Base-by-base conservation (phyloP, 306 rosid genomes). In the Citrullus mucosospermus region DNA sequence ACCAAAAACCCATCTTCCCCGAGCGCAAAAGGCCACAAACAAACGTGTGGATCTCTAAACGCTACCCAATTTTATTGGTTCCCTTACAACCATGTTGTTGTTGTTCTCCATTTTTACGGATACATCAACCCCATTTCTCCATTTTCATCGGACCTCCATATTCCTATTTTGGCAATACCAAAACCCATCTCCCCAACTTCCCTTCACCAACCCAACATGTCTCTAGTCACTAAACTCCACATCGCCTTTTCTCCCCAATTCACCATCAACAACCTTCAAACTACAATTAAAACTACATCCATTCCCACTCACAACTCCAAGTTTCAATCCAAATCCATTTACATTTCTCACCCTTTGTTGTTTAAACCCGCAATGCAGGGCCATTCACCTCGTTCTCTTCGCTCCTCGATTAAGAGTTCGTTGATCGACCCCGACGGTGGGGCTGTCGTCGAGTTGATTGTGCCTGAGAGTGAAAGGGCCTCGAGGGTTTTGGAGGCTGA, bases 371-470 rank as follows among this genome's bases (percentile, higher is more conserved):
- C 79, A 82, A 93, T 92, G 91, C 92, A 83, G 59, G 67, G 34
- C 20, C 58, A 78, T 58, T 78, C 77, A 5, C 20, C 70, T 17
- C 81, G 55, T 22, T 61, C 66, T 36, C 46, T 44, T 57, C 77
- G 50, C 9, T 10, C 68, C 13, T 51, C 87, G 36, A 80, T 89
- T 56, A 92, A 78, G 84, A 90, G 98, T 79, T 96, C 99, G 11
- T 84, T 92, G 84, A 92, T 95, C 36, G 99, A 92, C 4, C 96
- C 97, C 8, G 97, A 95, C 78, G 97, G 97, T 16, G 97, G 98
- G 76, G 77, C 78, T 6, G 81, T 92, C 41, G 97, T 88, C 82
- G 97, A 95, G 78, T 93, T 92, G 60, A 84, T 91, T 84, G 90
- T 95, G 78, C 88, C 92, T 1, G 91, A 91, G 69, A 70, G 81